A percentile compares a stretch with the other conserved stretches of the same genome.
Evolutionary conservation across 1,284 basidiomycete genomes (phyloP).

Genomic region (Microbotryum saponariae): DNA sequence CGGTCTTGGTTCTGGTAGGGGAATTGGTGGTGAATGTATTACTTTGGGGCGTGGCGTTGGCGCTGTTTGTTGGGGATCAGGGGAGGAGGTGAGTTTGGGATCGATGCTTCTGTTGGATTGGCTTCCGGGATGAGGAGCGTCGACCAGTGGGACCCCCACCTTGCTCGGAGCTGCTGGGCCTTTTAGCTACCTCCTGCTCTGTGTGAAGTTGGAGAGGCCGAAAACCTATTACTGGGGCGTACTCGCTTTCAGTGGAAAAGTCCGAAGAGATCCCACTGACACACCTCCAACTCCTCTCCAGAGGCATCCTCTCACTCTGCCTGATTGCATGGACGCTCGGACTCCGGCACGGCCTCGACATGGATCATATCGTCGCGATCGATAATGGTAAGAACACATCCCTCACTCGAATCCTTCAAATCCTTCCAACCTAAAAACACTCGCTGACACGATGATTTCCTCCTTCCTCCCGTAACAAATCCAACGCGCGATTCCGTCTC

Average conservation of each 20-base stretch:
- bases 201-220: no score
- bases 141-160: no score
- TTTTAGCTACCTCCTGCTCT: no score
- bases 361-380: conserved; percentile 34
- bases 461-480: not conserved
- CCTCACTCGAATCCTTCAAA: not conserved
- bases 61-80: conserved; percentile 33
- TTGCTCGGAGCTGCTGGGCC: no score
- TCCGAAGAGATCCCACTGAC: conserved; percentile 2
- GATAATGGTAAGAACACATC: conserved; percentile 14
- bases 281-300: not conserved
- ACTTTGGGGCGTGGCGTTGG: conserved; percentile 39
- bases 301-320: conserved; percentile 35
- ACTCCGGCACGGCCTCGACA: conserved; percentile 40
- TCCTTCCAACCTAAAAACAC: not conserved
- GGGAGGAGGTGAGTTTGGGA: conserved; percentile 1
- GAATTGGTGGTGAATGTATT: conserved; percentile 37
- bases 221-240: no score
- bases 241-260: no score
- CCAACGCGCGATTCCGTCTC: no score
- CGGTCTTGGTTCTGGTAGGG: conserved; percentile 35
- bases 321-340: conserved; percentile 43
- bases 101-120: no score
- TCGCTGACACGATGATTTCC: not conserved
- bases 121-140: no score